Conservation (phyloP, 768 basidiomycete species). For the Boletus coccyginus region DNA sequence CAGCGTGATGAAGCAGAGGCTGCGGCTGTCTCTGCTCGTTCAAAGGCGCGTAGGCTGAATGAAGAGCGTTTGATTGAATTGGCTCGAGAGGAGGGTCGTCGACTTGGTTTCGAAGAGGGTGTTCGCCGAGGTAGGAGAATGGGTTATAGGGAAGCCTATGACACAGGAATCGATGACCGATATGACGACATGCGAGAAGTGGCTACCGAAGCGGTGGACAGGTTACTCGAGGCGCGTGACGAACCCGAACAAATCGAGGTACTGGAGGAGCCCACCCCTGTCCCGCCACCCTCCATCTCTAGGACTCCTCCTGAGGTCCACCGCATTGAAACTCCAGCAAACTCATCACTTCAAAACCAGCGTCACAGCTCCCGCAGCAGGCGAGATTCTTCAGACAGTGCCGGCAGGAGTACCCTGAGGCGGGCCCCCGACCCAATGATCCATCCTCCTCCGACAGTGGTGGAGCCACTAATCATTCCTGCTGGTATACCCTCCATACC, state of each 20-base stretch:
- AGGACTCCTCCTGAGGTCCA: slow-evolving; percentile 25
- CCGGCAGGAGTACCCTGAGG: slow-evolving; percentile 11
- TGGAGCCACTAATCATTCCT: slow-evolving; percentile 17
- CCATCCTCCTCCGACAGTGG: slow-evolving; percentile 1
- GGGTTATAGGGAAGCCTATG: slow-evolving; percentile 28
- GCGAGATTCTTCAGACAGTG: slow-evolving; percentile 14
- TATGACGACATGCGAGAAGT: slow-evolving; percentile 18
- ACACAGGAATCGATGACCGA: slow-evolving; percentile 9
- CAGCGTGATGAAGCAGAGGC: slow-evolving; percentile 50
- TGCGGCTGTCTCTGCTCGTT: slow-evolving; percentile 43
- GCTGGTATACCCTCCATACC: slow-evolving; percentile 7
- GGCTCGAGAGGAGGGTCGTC: slow-evolving; percentile 54
- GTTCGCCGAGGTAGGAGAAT: slow-evolving; percentile 35
- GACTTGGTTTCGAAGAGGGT: slow-evolving; percentile 52
- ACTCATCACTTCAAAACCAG: slow-evolving; percentile 19
- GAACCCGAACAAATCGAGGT: slow-evolving; percentile 24
- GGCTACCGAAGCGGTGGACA: slow-evolving; percentile 18
- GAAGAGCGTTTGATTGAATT: slow-evolving; percentile 46
- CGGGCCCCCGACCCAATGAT: slow-evolving; percentile 12
- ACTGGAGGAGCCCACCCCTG: slow-evolving; percentile 9
- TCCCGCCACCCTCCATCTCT: slow-evolving; percentile 12
- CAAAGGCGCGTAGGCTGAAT: slow-evolving; percentile 42
- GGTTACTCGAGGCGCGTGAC: slow-evolving; percentile 24
- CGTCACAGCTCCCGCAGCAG: slow-evolving; percentile 18
- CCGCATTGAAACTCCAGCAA: slow-evolving; percentile 19